Evolutionary conservation across 352 stramenopile species (phyloP).

Genomic region (Phytophthora tubulina): DNA sequence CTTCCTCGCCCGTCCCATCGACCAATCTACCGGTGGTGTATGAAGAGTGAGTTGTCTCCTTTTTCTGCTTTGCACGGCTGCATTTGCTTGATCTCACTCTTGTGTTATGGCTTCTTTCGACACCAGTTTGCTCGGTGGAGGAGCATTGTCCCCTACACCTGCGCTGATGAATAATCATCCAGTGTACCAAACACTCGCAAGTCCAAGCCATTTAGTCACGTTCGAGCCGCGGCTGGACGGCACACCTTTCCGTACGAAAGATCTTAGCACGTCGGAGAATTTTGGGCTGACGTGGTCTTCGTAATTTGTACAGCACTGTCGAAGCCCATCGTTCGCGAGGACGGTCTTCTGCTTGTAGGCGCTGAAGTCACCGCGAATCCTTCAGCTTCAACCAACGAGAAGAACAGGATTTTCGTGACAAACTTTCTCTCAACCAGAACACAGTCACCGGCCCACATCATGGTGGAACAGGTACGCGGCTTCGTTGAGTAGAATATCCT

Average conservation of each 20-base stretch:
- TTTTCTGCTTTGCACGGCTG: not conserved
- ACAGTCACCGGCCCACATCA: constrained; percentile 43
- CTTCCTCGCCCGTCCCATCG: constrained; percentile 32
- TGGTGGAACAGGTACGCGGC: constrained; percentile 51
- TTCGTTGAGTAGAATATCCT: not conserved
- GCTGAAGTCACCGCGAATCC: constrained; percentile 50
- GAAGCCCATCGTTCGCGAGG: constrained; percentile 80
- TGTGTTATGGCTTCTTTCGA: not conserved
- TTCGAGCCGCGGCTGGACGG: constrained; percentile 47
- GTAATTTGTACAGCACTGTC: constrained; percentile 58
- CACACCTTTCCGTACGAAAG: constrained; percentile 50
- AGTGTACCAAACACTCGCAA: constrained; percentile 15
- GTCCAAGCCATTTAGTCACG: constrained; percentile 34
- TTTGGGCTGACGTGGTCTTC: constrained; percentile 12
- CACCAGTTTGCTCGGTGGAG: constrained; percentile 16
- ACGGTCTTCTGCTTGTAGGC: constrained; percentile 77
- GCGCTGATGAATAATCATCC: constrained; percentile 28
- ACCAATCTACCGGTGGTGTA: constrained; percentile 30
- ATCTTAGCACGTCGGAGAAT: not conserved
- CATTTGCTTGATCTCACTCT: not conserved
- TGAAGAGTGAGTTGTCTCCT: constrained; percentile 43
- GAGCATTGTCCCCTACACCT: constrained; percentile 6
- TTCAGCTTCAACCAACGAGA: constrained; percentile 6
- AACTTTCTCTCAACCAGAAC: constrained; percentile 42
- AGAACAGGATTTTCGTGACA: constrained; percentile 75